Evolutionary conservation across 169 alveolate genomes (phyloP), one percentile per base, ranked within the genome.

Genomic region (Cyclospora cayetanensis): DNA sequence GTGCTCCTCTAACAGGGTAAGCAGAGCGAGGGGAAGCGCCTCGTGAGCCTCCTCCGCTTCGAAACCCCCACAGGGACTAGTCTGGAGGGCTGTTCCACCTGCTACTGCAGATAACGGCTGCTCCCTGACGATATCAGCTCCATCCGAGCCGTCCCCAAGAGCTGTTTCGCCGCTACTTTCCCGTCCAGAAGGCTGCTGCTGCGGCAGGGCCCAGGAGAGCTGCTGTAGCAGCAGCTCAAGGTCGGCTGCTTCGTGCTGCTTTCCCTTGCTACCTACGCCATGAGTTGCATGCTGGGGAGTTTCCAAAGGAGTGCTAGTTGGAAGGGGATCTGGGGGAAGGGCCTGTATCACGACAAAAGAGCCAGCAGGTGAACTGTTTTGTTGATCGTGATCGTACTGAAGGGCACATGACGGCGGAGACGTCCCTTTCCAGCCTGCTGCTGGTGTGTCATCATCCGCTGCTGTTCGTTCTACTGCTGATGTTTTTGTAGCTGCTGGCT

Each of bases 221-320:
- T 29, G 80, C 80, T 66, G 80, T 25, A 66, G 80, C 80, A 66
- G 80, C 80, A 31, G 46, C 43, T 66, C 80, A 25, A 66, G 12
- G 50, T 66, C 80, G 7, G 80, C 80, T 22, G 80, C 80, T 66
- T 66, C 80, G 25, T 39, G 25, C 42, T 66, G 80, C 7, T 15
- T 39, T 5, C 37, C 31, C 31, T 66, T 66, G 80, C 60, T 15
- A 15, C n/a, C 15, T 46, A 15, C n/a, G n/a, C 60, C 60, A 15
- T 46, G 60, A 7, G 15, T 7, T 11, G 60, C n/a, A 7, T 15
- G 60, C 60, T 46, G 60, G 60, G n/a, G n/a, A 46, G 15, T 15
- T 46, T 46, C 15, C 60, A 46, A 7, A 46, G 60, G 60, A 7
- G 60, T 7, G 60, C n/a, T 15, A 7, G 7, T 15, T 46, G 60